Base-by-base conservation (phyloP, 495 filamentous ascomycete genomes). In the Xylona heveae region DNA sequence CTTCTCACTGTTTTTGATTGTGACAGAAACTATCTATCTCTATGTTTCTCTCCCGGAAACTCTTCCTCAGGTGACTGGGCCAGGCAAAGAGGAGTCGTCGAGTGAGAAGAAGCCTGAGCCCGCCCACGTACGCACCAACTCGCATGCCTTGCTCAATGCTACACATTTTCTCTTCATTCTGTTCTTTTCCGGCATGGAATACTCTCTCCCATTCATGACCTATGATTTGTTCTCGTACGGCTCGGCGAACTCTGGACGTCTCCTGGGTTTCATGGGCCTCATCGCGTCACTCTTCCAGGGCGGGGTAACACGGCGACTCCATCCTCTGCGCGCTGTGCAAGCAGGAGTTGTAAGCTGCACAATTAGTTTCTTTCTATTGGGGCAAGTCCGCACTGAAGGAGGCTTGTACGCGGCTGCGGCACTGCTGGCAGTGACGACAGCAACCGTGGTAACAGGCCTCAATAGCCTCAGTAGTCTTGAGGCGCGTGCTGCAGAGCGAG, bases 101-200 rank as follows among this genome's bases (percentile, higher is more conserved):
- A 25, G 13, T 13, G 23, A 13, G 8, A 8, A 7, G 23, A 25
- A 25, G 13, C n/a, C 29, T 24, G 12, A 10, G 12, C 26, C 33
- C 8, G 35, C 37, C 1, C 19, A 30, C 3, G 35, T 40, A 24
- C 59, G 77, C 34, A 88, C 78, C 1, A 94, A 94, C 51, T 77
- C 71, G 8, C 79, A 80, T 26, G 52, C 67, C 15, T 42, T 91
- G n/a, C 67, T 99, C 23, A 93, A 93, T 47, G 47, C 73, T 5
- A 69, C 82, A 0, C 88, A 99, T 48, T 68, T 99, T 45, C 49
- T 71, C 27, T 99, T 99, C 55, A 68, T 99, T 34, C 70, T 99
- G 6, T 91, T 91, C 42, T 99, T 99, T 53, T 88, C 79, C 15
- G 88, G 88, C 31, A 76, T 99, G 72, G 88, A 99, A 43, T 95